Evolutionary conservation across 2,329 filamentous ascomycete species (phyloP), one percentile per base, ranked within the genome.

Genomic region (Penicillium thymicola): DNA sequence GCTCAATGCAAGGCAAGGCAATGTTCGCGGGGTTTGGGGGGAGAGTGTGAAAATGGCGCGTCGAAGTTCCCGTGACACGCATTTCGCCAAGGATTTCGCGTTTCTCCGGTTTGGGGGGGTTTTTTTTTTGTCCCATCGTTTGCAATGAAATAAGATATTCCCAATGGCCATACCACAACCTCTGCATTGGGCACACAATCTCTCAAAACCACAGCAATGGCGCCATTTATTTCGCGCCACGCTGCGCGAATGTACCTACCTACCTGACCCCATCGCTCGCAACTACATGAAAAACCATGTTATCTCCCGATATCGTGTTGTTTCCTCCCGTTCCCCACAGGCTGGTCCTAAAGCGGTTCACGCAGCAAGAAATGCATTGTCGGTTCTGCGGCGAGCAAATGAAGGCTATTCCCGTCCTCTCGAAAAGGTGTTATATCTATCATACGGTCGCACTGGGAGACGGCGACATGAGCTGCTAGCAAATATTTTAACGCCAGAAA

Each of bases 201-300:
- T 54, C 13, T 52, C 49, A 40, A 53, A 48, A 28, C 21, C 54
- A 30, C 16, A 41, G 14, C 59, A 67, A 67, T 76, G 74, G 74
- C 67, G 65, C 30, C 79, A 82, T 65, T 71, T 85, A 44, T 76
- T 84, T 60, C 82, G 85, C 47, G 76, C 79, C 25, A 76, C 85
- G 10, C 78, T 87, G 38, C 81, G 85, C 57, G 81, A 86, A 72
- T 78, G 78, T 59, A 79, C 80, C 54, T 87, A 87, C 64, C 79
- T 87, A 38, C 84, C 85, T 28, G 84, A 87, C 65, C 76, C 80
- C 1, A 70, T 76, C 56, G 81, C 83, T 38, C 78, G 80, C 60
- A 52, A 62, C 32, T 82, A 81, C 70, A 75, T 83, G 68, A 75
- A 74, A 56, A 65, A 75, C 50, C 75, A 84, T 68, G 72, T 82